Conservation (phyloP, 73 alveolate species). For the Symbiodinium natans region DNA sequence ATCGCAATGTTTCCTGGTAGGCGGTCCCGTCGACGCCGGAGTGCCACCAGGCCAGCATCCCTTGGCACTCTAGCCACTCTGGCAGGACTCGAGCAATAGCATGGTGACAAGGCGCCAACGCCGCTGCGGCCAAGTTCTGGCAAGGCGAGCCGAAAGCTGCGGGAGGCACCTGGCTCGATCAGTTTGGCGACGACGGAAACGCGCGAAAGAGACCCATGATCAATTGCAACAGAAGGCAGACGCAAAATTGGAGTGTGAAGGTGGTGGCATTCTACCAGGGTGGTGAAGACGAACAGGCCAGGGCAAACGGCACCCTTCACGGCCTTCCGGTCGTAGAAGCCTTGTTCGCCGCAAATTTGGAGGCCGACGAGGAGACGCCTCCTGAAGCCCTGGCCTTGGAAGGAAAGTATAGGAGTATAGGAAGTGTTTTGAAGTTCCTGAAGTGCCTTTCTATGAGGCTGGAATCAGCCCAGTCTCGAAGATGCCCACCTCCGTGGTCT, state of each 20-base stretch:
- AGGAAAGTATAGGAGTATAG: not conserved
- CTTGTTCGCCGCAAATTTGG: not conserved
- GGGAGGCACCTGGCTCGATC: constrained; percentile 26
- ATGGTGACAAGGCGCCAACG: not conserved
- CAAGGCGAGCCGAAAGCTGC: constrained; percentile 50
- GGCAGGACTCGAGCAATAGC: not conserved
- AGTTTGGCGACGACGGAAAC: not conserved
- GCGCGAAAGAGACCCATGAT: not conserved
- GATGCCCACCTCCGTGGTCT: not conserved
- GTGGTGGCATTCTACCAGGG: not conserved
- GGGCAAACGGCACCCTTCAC: not conserved
- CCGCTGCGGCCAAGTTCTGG: constrained; percentile 25
- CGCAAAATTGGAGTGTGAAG: too few species aligned
- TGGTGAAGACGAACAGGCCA: not conserved
- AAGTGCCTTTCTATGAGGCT: not conserved
- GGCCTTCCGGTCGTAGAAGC: not conserved
- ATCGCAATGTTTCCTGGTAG: not conserved
- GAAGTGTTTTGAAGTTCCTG: not conserved
- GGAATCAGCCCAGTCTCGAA: not conserved
- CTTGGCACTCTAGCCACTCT: not conserved
- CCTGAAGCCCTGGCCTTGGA: not conserved
- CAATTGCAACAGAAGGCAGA: too few species aligned
- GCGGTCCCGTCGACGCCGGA: not conserved
- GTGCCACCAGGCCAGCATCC: not conserved
- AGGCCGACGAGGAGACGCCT: not conserved